Evolutionary conservation across 495 filamentous ascomycete genomes (phyloP), one percentile per base, ranked within the genome.

Genomic region (Hypoxylon trugodes): DNA sequence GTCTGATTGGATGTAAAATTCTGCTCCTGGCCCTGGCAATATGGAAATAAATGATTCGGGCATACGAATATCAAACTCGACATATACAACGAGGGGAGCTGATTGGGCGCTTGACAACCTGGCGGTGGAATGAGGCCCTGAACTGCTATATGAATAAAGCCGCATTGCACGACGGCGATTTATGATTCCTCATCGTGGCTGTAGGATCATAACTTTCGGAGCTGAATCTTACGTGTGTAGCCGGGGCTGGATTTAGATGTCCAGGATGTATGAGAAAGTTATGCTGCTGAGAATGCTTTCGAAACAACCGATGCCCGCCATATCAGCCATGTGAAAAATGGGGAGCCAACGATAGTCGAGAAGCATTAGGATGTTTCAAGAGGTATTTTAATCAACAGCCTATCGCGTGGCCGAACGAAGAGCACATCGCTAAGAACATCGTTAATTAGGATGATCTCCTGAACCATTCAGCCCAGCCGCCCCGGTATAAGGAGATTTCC

Each of bases 121-220:
- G n/a, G 15, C 32, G n/a, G 8, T 35, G 35, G 33, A 49, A 32
- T 47, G 21, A 61, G 49, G 50, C 35, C 43, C 30, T 35, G 25
- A 33, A 50, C 41, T 16, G 32, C 10, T 18, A 30, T 26, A 36
- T 18, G 16, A 47, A 28, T 50, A 35, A 28, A 13, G 24, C 4
- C 5, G 10, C 28, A 43, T 10, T 13, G 45, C 38, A 18, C 35
- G 50, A 42, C 42, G 35, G 43, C 16, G 13, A n/a, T n/a, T n/a
- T n/a, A n/a, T n/a, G n/a, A 62, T 49, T 41, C 35, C 50, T 50
- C 35, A 24, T 35, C 26, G 50, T 62, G 59, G 43, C 50, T 49
- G 13, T 22, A 45, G 45, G 51, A 38, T 35, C 35, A 51, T 9
- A 6, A 48, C 40, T 50, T 37, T 45, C 28, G 35, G 43, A 50